Conservation (phyloP, 768 basidiomycete genomes). For the Trametes meyenii region DNA sequence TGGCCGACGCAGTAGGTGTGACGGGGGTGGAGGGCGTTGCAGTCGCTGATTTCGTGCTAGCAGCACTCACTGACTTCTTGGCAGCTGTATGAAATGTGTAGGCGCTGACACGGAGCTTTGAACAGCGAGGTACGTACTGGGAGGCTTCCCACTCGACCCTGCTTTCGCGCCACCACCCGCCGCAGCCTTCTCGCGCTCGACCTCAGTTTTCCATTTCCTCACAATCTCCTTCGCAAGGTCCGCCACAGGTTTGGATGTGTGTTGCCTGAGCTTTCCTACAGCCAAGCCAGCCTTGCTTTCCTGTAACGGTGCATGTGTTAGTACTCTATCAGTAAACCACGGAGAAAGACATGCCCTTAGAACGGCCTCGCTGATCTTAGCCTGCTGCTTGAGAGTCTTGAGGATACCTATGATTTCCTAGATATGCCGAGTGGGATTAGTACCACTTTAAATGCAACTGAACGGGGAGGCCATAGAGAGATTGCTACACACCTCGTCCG, state of each 20-base stretch:
- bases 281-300: slow-evolving; percentile 93
- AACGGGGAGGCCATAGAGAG: slow-evolving; percentile 41
- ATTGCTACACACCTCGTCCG: slow-evolving; percentile 54
- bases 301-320: slow-evolving; percentile 41
- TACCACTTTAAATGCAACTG: slow-evolving; percentile 31
- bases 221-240: slow-evolving; percentile 90
- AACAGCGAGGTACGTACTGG: slow-evolving; percentile 39
- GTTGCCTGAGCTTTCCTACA: slow-evolving; percentile 84
- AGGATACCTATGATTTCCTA: slow-evolving; percentile 70
- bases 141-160: slow-evolving; percentile 31
- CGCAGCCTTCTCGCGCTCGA: slow-evolving; percentile 62
- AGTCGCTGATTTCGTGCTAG: slow-evolving; percentile 20
- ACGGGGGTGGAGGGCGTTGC: slow-evolving; percentile 29
- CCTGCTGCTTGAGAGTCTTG: slow-evolving; percentile 63
- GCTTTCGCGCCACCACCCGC: slow-evolving; percentile 39
- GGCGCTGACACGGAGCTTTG: not conserved
- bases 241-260: slow-evolving; percentile 70
- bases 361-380: slow-evolving; percentile 68
- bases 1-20: slow-evolving; percentile 28
- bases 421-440: slow-evolving; percentile 24
- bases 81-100: slow-evolving; percentile 1
- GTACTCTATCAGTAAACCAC: slow-evolving; percentile 18
- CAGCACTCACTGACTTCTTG: slow-evolving; percentile 26
- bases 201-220: slow-evolving; percentile 88
- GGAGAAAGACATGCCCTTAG: slow-evolving; percentile 62